Conservation (phyloP, 179 eudicot species). For the Camellia oleifera region DNA sequence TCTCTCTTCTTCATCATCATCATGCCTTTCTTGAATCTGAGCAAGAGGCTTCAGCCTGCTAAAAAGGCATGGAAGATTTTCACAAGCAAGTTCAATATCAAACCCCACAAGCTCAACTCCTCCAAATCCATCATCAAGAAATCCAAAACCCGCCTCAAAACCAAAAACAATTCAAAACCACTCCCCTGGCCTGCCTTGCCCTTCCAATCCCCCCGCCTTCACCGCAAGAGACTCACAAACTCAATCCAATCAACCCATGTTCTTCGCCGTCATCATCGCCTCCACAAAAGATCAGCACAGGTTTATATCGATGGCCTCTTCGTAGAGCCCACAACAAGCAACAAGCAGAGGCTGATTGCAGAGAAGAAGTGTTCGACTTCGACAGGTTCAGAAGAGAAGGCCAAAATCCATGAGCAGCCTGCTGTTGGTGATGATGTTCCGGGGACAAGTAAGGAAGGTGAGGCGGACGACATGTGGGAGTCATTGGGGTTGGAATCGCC, state of each 20-base stretch:
- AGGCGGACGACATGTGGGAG: constrained; percentile 54
- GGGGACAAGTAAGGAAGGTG: neutral
- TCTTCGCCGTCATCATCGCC: neutral
- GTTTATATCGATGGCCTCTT: constrained; percentile 39
- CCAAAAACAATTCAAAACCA: constrained; percentile 3
- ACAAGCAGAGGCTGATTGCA: neutral
- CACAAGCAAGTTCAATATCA: constrained; percentile 24
- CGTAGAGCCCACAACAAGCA: constrained; percentile 12
- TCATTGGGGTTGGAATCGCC: constrained; percentile 43
- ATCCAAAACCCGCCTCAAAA: constrained; percentile 15
- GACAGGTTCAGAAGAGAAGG: constrained; percentile 5
- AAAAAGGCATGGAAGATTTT: constrained; percentile 34
- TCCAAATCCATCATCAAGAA: constrained; percentile 35
- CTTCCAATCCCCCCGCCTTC: constrained; percentile 17
- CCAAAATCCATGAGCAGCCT: neutral
- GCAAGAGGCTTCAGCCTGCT: constrained; percentile 27
- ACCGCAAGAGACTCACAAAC: neutral
- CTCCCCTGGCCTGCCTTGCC: constrained; percentile 14
- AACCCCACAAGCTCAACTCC: constrained; percentile 21
- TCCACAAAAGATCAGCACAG: constrained; percentile 15
- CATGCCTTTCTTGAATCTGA: constrained; percentile 22
- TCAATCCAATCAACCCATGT: neutral
- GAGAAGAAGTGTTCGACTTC: constrained; percentile 9
- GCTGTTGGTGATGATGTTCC: neutral
- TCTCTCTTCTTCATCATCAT: constrained; percentile 14